phyloP scores from a whole-genome alignment of 768 basidiomycete genomes.

The Steccherinum ochraceum region DNA sequence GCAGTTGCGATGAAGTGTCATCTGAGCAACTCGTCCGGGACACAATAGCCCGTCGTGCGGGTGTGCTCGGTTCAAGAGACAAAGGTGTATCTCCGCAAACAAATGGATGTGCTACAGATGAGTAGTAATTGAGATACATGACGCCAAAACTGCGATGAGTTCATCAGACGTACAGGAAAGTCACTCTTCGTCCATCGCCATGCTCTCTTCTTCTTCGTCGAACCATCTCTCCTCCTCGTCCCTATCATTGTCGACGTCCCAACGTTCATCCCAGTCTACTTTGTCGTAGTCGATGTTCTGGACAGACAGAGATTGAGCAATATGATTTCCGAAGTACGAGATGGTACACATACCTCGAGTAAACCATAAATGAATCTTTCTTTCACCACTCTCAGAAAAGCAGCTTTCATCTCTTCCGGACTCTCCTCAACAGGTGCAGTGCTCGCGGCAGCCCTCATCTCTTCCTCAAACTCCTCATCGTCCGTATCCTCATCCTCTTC shows the following conservation, averaged over 20 bases:
- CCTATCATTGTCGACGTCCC: slow-evolving; percentile 53
- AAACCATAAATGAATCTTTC: slow-evolving; percentile 74
- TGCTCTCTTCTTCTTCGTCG: slow-evolving; percentile 49
- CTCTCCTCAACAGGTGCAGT: slow-evolving; percentile 28
- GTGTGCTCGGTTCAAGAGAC: no score
- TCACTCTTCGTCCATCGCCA: slow-evolving; percentile 5
- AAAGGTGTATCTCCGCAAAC: no score
- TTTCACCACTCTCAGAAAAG: slow-evolving; percentile 55
- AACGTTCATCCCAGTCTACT: slow-evolving; percentile 70
- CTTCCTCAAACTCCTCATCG: slow-evolving; percentile 37
- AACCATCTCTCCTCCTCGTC: slow-evolving; percentile 71
- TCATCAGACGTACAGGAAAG: neutral
- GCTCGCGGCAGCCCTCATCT: no score
- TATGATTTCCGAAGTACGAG: neutral
- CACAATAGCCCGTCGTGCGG: no score
- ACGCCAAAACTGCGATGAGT: no score
- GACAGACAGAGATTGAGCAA: neutral
- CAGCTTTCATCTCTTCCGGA: slow-evolving; percentile 38
- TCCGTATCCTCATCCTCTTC: slow-evolving; percentile 60
- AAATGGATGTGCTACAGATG: no score
- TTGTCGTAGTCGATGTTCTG: slow-evolving; percentile 66
- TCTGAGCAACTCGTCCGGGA: no score
- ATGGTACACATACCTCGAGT: slow-evolving; percentile 49
- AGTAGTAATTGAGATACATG: no score
- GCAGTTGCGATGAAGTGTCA: no score